Conservation (phyloP, 177 flowering plant species). For the Vitis hybrid region DNA sequence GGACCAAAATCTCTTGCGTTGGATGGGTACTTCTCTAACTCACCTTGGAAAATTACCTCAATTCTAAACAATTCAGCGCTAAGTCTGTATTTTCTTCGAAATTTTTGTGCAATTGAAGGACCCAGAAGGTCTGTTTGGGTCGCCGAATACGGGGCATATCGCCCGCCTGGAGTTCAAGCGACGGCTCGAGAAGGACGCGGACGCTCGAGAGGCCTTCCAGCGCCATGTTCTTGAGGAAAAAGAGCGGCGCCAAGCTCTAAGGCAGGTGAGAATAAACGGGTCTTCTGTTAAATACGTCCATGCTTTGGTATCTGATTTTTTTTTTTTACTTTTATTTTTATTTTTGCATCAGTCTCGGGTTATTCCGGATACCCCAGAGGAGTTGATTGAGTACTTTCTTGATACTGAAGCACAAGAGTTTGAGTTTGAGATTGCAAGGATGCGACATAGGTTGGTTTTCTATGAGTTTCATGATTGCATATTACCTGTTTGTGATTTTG, state of each 20-base stretch:
- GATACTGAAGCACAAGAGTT: constrained; percentile 95
- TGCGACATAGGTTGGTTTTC: constrained; percentile 63
- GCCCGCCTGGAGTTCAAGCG: constrained; percentile 65
- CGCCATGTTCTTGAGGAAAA: constrained; percentile 71
- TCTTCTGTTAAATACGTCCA: background rate
- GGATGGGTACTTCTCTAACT: constrained; percentile 41
- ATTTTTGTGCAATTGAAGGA: constrained; percentile 55
- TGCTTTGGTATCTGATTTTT: background rate
- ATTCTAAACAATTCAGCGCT: background rate
- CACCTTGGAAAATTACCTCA: background rate
- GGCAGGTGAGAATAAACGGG: constrained; percentile 42
- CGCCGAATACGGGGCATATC: constrained; percentile 72
- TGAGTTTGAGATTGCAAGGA: constrained; percentile 80
- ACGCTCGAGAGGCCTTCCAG: constrained; percentile 74
- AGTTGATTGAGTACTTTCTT: constrained; percentile 79
- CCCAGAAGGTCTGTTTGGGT: constrained; percentile 81
- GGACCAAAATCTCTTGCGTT: constrained; percentile 44
- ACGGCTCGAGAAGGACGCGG: constrained; percentile 73
- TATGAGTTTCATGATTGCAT: constrained; percentile 1
- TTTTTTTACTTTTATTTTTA: background rate
- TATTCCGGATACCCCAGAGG: constrained; percentile 59
- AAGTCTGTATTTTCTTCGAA: background rate
- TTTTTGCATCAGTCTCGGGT: constrained; percentile 56
- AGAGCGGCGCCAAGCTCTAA: constrained; percentile 60
- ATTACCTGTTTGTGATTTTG: constrained; percentile 14